Evolutionary conservation across 371 early-diverging fungal species (phyloP).

Genomic region (Mucor plumbeus): DNA sequence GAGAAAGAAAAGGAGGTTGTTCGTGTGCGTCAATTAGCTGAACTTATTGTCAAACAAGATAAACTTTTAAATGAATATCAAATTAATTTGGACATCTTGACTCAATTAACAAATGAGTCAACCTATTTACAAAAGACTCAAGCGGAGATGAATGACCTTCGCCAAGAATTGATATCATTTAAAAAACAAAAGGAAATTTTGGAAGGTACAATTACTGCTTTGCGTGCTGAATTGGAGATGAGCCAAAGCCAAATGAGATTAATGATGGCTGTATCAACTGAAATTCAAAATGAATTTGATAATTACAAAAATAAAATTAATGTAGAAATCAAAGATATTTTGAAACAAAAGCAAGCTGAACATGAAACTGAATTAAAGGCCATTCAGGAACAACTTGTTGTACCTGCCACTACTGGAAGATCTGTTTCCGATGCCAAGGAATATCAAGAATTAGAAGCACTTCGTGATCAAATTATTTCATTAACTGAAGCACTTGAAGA

Average conservation of each 20-base stretch:
- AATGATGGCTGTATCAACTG: conserved; percentile 40
- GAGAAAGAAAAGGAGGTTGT: conserved; percentile 26
- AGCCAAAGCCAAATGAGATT: conserved; percentile 34
- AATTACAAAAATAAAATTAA: conserved; percentile 22
- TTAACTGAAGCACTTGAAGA: conserved; percentile 9
- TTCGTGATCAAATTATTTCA: not conserved
- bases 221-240: conserved; percentile 36
- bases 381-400: conserved; percentile 18
- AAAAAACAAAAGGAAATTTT: conserved; percentile 24
- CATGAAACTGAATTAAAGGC: conserved; percentile 18
- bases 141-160: conserved; percentile 20
- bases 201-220: conserved; percentile 24
- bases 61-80: conserved; percentile 23
- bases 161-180: conserved; percentile 23
- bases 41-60: conserved; percentile 32
- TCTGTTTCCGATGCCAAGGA: conserved; percentile 3
- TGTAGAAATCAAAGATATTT: conserved; percentile 10
- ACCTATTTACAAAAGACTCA: conserved; percentile 8
- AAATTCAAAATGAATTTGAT: conserved; percentile 40
- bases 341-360: conserved; percentile 14
- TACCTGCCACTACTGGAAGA: not conserved
- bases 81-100: conserved; percentile 14
- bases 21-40: conserved; percentile 25
- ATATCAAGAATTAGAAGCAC: not conserved
- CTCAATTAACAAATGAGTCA: conserved; percentile 15